Evolutionary conservation across 2,329 filamentous ascomycete genomes (phyloP).

Genomic region (Cadophora gregata): DNA sequence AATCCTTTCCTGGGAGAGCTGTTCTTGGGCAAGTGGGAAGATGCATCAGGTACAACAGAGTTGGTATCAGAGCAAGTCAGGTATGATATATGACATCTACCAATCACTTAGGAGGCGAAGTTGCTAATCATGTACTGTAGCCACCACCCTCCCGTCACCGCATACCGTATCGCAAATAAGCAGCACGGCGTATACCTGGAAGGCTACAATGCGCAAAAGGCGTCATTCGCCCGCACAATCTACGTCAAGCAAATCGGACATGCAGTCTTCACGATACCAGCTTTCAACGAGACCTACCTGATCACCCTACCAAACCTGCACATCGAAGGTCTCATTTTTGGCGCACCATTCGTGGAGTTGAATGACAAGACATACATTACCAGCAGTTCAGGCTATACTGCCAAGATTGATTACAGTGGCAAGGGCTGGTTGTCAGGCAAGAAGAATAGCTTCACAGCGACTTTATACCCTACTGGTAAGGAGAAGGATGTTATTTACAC

Average conservation of each 20-base stretch:
- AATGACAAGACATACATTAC: conserved; percentile 85
- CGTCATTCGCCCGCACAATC: conserved; percentile 91
- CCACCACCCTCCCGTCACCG: conserved; percentile 94
- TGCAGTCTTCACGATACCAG: conserved; percentile 77
- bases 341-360: conserved; percentile 88
- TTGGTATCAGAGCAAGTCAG: conserved; percentile 94
- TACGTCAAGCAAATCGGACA: conserved; percentile 95
- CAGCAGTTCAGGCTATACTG: conserved; percentile 84
- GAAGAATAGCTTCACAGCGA: conserved; percentile 87
- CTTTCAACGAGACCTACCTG: conserved; percentile 68
- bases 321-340: conserved; percentile 90
- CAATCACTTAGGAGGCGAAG: not conserved
- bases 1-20: conserved; percentile 97
- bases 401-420: conserved; percentile 91
- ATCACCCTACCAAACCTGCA: conserved; percentile 92
- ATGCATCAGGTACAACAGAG: conserved; percentile 79
- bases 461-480: conserved; percentile 70
- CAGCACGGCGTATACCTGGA: conserved; percentile 79
- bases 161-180: conserved; percentile 89
- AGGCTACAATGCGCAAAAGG: conserved; percentile 96
- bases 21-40: conserved; percentile 90
- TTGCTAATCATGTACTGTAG: conserved; percentile 45
- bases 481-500: conserved; percentile 81
- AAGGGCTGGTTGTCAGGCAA: conserved; percentile 95
- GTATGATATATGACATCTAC: conserved; percentile 50